These are phyloP conservation scores for Epichloe bromicola DNA, from an alignment of 2,329 filamentous ascomycete species.

Conservation along the genomic window DNA sequence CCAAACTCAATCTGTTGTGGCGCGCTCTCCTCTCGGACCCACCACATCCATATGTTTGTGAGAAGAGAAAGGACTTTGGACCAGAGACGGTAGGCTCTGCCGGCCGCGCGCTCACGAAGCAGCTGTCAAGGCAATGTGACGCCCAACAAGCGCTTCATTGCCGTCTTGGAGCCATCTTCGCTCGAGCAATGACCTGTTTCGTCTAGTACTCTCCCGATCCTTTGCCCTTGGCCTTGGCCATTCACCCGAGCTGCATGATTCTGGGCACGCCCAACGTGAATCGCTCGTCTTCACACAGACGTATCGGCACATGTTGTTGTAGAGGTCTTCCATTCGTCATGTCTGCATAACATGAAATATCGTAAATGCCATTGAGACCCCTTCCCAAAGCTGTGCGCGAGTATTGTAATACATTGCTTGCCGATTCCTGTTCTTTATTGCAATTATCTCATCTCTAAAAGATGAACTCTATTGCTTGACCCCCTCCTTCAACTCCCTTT, in stretches of 20 bases:
- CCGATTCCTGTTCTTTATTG: background rate
- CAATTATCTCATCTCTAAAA: background rate
- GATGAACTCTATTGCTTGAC: background rate
- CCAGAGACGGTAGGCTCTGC: too few relatives aligned
- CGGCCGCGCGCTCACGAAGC: background rate
- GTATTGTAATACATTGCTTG: background rate
- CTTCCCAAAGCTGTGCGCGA: background rate
- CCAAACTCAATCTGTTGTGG: background rate
- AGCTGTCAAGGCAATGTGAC: background rate
- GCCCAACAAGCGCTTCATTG: background rate
- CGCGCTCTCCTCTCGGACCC: too few relatives aligned
- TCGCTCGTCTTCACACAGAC: too few relatives aligned
- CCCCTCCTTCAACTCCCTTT: background rate
- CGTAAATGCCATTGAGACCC: too few relatives aligned
- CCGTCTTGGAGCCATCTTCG: background rate
- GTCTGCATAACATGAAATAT: too few relatives aligned
- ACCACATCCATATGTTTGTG: too few relatives aligned
- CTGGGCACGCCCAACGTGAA: too few relatives aligned
- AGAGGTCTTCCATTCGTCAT: too few relatives aligned
- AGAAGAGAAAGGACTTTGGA: too few relatives aligned
- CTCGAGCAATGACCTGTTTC: background rate
- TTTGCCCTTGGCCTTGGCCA: background rate
- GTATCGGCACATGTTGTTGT: too few relatives aligned
- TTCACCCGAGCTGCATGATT: too few relatives aligned
- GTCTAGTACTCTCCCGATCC: background rate